A percentile compares a stretch with the other conserved stretches of the same genome.
phyloP scores from a whole-genome alignment of 805 yeast genomes.

The Zygosaccharomyces kombuchaensis region DNA sequence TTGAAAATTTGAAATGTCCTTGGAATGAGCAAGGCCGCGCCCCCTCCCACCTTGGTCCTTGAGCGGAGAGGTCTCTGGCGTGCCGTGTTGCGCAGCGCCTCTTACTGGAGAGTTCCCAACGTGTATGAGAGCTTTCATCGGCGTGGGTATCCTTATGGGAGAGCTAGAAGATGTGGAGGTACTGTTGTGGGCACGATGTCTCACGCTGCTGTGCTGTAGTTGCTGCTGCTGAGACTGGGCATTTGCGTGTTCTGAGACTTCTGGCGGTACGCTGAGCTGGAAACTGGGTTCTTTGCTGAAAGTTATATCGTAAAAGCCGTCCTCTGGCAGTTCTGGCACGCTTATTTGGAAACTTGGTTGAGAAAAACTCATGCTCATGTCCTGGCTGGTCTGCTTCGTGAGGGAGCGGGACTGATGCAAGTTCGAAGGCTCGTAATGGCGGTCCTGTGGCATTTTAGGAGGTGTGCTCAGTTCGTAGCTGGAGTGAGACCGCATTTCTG shows the following conservation, averaged over 20 bases:
- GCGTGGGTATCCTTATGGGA: slow-evolving; percentile 24
- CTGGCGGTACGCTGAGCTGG: slow-evolving; percentile 3
- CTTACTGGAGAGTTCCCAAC: slow-evolving; percentile 21
- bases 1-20: slow-evolving; percentile 19
- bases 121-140: slow-evolving; percentile 25
- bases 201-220: neutral
- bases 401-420: neutral
- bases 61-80: slow-evolving; percentile 9
- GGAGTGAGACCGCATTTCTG: neutral
- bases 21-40: slow-evolving; percentile 14
- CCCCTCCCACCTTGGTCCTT: slow-evolving; percentile 4
- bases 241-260: neutral
- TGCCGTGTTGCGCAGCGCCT: neutral
- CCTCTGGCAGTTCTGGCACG: neutral
- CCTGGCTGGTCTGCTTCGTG: neutral
- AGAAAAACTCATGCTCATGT: neutral
- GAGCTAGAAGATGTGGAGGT: slow-evolving; percentile 14
- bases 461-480: slow-evolving; percentile 3
- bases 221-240: neutral
- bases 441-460: neutral
- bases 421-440: neutral
- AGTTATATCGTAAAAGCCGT: neutral
- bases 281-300: slow-evolving; percentile 4
- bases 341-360: slow-evolving; percentile 2
- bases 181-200: slow-evolving; percentile 3